Base-by-base conservation (phyloP, 2,329 filamentous ascomycete species). In the Ophiostoma perfectum region DNA sequence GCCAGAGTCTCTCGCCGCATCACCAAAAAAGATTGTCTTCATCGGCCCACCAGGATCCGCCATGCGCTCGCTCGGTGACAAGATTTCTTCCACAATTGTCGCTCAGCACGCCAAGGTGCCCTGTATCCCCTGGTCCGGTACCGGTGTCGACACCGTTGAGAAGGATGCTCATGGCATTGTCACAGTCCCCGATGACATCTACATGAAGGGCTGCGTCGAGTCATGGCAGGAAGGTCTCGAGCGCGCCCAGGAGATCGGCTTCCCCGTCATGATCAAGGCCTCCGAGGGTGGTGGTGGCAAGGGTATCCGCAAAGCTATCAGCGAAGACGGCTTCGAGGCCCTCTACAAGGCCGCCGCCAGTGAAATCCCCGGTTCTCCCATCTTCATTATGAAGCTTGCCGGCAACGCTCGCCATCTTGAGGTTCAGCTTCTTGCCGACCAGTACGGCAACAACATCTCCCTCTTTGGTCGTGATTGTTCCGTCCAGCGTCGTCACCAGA, bases 191-290 rank as follows among this genome's bases (percentile, higher is more conserved):
- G 93, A 97, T 67, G 82, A 92, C 5, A 77, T 96, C 70, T 99
- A 99, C 79, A 85, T 88, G 74, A 91, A 93, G 80, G 95, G 95
- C 72, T 99, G 95, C 79, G 95, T 96, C 64, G 87, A 87, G 77
- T 93, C 91, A 36, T 93, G 92, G 80, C 83, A 97, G 79, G 93
- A 99, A 80, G 95, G 94, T 80, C 86, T 99, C 66, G 82, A 86
- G 76, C 93, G 90, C 76, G 95, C 95, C 70, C 88, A 86, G 78
- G 86, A 92, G 76, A 99, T 99, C 78, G 95, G 95, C 73, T 99
- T 99, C 83, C 95, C 95, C 16, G 91, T 99, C 83, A 99, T 99
- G 95, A 92, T 99, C 79, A 99, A 99, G 84, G 95, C 95, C n/a
- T 98, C 95, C 2, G 95, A 99, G 83, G 95, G 95, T 81, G 95